A percentile compares a stretch with the other conserved stretches of the same genome.
phyloP scores from a whole-genome alignment of 768 basidiomycete genomes.

The Tricholoma bakamatsutake region DNA sequence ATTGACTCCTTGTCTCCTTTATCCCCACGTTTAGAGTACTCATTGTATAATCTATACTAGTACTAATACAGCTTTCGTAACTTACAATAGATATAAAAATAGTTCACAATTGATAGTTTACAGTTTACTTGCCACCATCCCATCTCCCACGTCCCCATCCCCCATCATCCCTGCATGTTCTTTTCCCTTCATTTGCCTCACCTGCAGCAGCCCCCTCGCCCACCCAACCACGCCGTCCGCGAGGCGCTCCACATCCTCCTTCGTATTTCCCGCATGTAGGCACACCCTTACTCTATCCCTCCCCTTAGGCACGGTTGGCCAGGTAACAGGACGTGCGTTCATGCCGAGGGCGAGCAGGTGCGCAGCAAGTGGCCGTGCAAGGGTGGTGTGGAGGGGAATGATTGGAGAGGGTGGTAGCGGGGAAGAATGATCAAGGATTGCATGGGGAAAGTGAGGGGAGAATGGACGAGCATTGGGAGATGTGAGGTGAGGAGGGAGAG shows the following conservation, averaged over 20 bases:
- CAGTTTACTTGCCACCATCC: constrained; percentile 2
- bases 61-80: too few relatives aligned
- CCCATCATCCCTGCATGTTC: not conserved
- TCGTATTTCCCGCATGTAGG: constrained; percentile 72
- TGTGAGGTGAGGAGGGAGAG: constrained; percentile 31
- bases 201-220: constrained; percentile 22
- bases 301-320: constrained; percentile 88
- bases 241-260: constrained; percentile 55
- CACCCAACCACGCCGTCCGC: constrained; percentile 43
- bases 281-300: constrained; percentile 86
- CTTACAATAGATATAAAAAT: too few relatives aligned
- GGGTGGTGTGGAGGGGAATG: constrained; percentile 74
- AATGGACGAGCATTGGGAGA: not conserved
- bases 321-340: constrained; percentile 72
- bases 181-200: not conserved
- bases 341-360: constrained; percentile 51
- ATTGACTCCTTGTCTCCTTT: too few relatives aligned
- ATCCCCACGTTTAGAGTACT: too few relatives aligned
- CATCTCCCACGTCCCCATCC: not conserved
- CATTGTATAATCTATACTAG: too few relatives aligned
- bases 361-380: constrained; percentile 70
- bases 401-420: constrained; percentile 58
- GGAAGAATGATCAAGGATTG: not conserved
- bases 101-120: not conserved
- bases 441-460: not conserved